Evolutionary conservation across 2,329 filamentous ascomycete species (phyloP), one percentile per base, ranked within the genome.

Genomic region (Calonectria hawksworthii): DNA sequence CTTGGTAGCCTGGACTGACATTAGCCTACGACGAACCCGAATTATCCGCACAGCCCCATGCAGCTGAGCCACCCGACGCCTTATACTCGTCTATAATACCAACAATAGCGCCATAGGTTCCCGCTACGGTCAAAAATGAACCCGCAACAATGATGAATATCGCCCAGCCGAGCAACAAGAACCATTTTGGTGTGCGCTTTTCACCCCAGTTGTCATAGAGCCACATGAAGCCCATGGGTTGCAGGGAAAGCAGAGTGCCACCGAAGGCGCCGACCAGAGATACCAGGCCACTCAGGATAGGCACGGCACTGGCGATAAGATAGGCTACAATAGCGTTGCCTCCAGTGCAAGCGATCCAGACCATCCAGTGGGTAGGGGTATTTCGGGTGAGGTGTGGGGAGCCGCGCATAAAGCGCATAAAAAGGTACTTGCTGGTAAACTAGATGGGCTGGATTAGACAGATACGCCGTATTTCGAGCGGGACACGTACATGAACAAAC

Each of bases 141-240:
- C 56, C 68, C 2, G 28, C 16, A 1, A 71, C 6, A 13, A 71
- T 71, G 7, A 71, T 14, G 11, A 65, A 71, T 2, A 44, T 18
- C 16, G 56, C 36, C 59, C 59, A 71, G 6, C 14, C 23, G 3
- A 56, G 44, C 30, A 52, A 54, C 1, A 71, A 9, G 26, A 7
- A n/a, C 68, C 68, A 65, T 16, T 30, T 38, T 4, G 30, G 2
- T 14, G 51, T 36, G 30, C 23, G 14, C 6, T 64, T 36, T 3
- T 21, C 23, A 16, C 16, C 18, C 85, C 84, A 86, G 70, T 87
- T 85, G 76, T 87, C 85, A 66, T 86, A 86, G 1, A 87, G 73
- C 86, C 86, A 87, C 85, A 87, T 87, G 76, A 79, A 82, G 10
- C 85, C 86, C 81, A 78, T 76, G 2, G 78, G 76, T 66, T 79